Evolutionary conservation across 192 early-diverging fungal genomes (phyloP).

Genomic region (Rhizophagus clarus): DNA sequence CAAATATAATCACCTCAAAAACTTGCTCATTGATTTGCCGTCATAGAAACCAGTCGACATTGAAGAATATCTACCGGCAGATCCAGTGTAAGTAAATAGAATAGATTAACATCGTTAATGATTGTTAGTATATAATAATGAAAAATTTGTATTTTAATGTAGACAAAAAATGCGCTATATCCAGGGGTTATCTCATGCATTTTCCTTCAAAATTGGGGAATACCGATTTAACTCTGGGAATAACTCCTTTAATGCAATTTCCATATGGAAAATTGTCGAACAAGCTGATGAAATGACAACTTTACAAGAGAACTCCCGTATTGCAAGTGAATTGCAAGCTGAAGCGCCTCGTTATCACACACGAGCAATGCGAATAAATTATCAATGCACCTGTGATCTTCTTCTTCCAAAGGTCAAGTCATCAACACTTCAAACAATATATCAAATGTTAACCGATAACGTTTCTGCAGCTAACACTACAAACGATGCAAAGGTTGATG

Average conservation of each 20-base stretch:
- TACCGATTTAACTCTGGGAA: neutral
- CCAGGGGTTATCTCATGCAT: neutral
- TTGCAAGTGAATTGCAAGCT: neutral
- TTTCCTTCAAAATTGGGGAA: neutral
- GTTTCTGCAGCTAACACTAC: neutral
- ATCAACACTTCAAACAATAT: neutral
- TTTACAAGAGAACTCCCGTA: neutral
- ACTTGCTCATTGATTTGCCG: too few species aligned
- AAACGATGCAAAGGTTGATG: neutral
- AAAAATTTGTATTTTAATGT: neutral
- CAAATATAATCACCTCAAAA: too few species aligned
- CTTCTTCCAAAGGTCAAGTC: neutral
- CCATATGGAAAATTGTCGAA: neutral
- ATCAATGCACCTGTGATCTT: neutral
- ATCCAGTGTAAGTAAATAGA: neutral
- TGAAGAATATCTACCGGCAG: neutral
- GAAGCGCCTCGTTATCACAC: neutral
- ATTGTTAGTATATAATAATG: neutral
- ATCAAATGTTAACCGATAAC: neutral
- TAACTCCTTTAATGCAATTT: neutral
- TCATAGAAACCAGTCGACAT: too few species aligned
- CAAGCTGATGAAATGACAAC: neutral
- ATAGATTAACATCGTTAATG: neutral
- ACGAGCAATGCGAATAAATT: neutral
- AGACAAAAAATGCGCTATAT: neutral